Percentiles rank a stretch among this genome's conserved stretches.
phyloP scores from a whole-genome alignment of 2,329 filamentous ascomycete genomes.

The Ceratocystis smalleyi region DNA sequence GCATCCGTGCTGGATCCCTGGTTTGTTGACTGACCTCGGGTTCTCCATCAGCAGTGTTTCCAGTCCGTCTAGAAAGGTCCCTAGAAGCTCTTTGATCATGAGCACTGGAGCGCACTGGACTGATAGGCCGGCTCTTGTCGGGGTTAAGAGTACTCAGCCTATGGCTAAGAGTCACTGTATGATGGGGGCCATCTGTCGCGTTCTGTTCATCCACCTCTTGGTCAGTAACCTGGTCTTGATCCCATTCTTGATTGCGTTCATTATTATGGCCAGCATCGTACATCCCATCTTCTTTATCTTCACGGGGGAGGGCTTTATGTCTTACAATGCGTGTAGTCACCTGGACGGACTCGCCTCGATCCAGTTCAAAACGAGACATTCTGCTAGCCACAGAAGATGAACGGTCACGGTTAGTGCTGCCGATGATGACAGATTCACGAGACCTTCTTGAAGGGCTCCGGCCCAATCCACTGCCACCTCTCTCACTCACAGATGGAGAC shows the following conservation, averaged over 20 bases:
- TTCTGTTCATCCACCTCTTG: conserved; percentile 13
- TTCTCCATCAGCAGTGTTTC: conserved; percentile 20
- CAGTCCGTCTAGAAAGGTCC: conserved; percentile 23
- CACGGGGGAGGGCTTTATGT: conserved; percentile 45
- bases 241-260: conserved; percentile 20
- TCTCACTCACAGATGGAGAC: conserved; percentile 32
- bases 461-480: conserved; percentile 28
- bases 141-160: conserved; percentile 11
- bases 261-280: neutral
- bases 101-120: conserved; percentile 6
- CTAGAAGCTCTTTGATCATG: conserved; percentile 34
- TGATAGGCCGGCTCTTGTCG: conserved; percentile 1
- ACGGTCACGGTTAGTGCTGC: conserved; percentile 28
- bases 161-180: conserved; percentile 10
- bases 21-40: conserved; percentile 14
- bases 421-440: conserved; percentile 31
- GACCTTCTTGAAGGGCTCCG: conserved; percentile 28
- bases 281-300: conserved; percentile 27
- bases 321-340: conserved; percentile 75
- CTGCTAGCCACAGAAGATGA: conserved; percentile 41
- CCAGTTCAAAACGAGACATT: conserved; percentile 39
- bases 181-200: conserved; percentile 7
- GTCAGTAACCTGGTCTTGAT: conserved; percentile 5
- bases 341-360: conserved; percentile 50
- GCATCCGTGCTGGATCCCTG: conserved; percentile 1